Evolutionary conservation across 139 green algal genomes (phyloP).

Genomic region (Chlorella sp.): DNA sequence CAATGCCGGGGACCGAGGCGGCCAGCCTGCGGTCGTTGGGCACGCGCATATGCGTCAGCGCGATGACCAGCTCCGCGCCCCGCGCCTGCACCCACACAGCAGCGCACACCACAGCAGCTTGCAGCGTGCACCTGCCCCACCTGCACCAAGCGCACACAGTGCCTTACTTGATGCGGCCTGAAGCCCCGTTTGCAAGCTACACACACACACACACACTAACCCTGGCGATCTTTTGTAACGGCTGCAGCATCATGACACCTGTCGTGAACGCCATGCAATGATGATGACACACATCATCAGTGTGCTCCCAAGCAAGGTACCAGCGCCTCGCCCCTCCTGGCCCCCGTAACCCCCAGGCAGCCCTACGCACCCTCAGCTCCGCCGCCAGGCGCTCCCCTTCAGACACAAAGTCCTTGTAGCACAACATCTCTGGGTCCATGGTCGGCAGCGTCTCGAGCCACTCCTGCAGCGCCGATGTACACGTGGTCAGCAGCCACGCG

Average conservation of each 20-base stretch:
- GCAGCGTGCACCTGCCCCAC: too few relatives aligned
- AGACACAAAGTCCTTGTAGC: constrained; percentile 61
- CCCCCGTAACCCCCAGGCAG: neutral
- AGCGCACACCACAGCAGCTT: too few relatives aligned
- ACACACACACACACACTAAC: too few relatives aligned
- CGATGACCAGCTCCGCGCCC: constrained; percentile 63
- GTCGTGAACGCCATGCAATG: neutral
- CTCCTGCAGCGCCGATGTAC: too few relatives aligned
- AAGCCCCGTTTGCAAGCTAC: too few relatives aligned
- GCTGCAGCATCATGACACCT: neutral
- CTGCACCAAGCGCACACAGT: too few relatives aligned
- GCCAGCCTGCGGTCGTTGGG: constrained; percentile 57
- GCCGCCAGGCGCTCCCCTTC: constrained; percentile 36
- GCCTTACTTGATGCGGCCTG: too few relatives aligned
- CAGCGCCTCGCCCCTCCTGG: neutral
- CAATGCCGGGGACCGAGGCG: neutral
- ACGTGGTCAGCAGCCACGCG: too few relatives aligned
- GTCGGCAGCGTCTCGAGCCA: constrained; percentile 30
- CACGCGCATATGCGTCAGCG: constrained; percentile 75
- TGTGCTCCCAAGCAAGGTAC: neutral
- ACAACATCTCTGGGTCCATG: constrained; percentile 30
- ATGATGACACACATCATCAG: neutral
- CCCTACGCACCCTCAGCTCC: constrained; percentile 33
- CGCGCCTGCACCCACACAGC: constrained; percentile 17
- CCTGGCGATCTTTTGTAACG: too few relatives aligned